A percentile compares a stretch with the other conserved stretches of the same genome.
Conservation (phyloP, 2,329 filamentous ascomycete species). For the Emergomyces africanus region DNA sequence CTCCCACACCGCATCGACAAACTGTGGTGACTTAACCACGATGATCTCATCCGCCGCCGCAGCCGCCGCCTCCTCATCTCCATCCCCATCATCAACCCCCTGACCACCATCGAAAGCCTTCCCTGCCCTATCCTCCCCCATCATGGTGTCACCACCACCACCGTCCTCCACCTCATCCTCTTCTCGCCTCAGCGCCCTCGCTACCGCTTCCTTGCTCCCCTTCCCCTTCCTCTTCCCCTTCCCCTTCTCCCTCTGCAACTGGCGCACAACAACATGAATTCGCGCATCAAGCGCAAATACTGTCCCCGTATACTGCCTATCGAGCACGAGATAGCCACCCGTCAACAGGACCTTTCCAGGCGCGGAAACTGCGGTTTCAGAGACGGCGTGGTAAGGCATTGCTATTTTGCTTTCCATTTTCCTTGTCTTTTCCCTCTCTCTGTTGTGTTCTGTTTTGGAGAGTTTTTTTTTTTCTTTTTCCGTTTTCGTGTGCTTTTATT, state of each 20-base stretch:
- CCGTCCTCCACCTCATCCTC: slow-evolving; percentile 14
- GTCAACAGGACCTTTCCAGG: slow-evolving; percentile 93
- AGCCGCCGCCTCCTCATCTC: neutral
- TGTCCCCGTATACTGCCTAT: slow-evolving; percentile 67
- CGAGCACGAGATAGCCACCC: slow-evolving; percentile 88
- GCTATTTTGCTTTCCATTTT: no score
- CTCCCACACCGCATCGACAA: slow-evolving; percentile 72
- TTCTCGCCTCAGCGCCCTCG: slow-evolving; percentile 6
- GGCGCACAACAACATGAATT: slow-evolving; percentile 48
- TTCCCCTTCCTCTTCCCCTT: neutral
- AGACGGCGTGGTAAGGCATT: neutral
- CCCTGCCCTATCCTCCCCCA: neutral
- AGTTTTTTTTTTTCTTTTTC: neutral
- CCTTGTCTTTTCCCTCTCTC: neutral
- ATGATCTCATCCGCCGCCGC: slow-evolving; percentile 49
- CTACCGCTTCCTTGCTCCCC: neutral
- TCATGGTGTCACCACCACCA: slow-evolving; percentile 11
- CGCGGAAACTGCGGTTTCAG: slow-evolving; percentile 57
- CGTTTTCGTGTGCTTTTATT: no score
- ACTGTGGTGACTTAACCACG: slow-evolving; percentile 84
- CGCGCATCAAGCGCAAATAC: slow-evolving; percentile 53
- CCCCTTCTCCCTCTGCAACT: slow-evolving; percentile 30
- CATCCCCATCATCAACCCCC: neutral
- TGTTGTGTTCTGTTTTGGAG: neutral
- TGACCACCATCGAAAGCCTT: neutral